Evolutionary conservation across 495 filamentous ascomycete species (phyloP), one percentile per base, ranked within the genome.

Genomic region (Annulohypoxylon nitens): DNA sequence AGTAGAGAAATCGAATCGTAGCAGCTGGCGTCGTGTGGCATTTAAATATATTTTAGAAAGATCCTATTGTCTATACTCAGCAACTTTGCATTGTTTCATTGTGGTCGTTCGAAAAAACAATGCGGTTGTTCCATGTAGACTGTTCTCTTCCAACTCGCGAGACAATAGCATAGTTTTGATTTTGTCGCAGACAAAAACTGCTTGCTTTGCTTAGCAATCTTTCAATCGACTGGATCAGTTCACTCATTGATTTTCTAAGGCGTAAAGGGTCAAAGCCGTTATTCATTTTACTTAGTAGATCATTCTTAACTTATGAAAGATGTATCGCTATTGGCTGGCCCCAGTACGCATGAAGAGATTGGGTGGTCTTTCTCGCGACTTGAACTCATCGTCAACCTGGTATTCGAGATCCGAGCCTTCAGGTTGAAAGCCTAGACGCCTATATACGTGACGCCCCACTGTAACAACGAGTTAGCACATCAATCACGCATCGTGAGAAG

Each of bases 381-480:
- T 1, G 39, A 84, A 84, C 64, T 83, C 77, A 3, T 74, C 69
- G 58, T 83, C 81, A 37, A 83, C 78, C 30, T 71, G 18, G 57
- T 82, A 83, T 63, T 79, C 71, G 0, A 75, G 64, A 63, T 78
- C 76, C 0, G 25, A 18, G 2, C 77, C 79, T 41, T 81, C 78
- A 1, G 76, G 74, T 7, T 58, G 26, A 61, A 85, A 85, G 0
- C 83, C 83, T 63, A 83, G 65, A 30, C 80, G 73, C 16, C 58
- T 43, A 55, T 85, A 85, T 1, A 82, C 82, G 69, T 79, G 74
- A 14, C 83, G 71, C 12, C 83, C 83, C 81, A 84, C 71, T 74
- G 30, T 26, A 30, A 11, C 9, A 14, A 14, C 1, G 11, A 33
- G 50, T 54, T 33, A 54, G 12, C 30, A 34, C 12, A 50, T 50